Conservation (phyloP, 2,329 filamentous ascomycete species). For the Ascochyta clinopodiicola region DNA sequence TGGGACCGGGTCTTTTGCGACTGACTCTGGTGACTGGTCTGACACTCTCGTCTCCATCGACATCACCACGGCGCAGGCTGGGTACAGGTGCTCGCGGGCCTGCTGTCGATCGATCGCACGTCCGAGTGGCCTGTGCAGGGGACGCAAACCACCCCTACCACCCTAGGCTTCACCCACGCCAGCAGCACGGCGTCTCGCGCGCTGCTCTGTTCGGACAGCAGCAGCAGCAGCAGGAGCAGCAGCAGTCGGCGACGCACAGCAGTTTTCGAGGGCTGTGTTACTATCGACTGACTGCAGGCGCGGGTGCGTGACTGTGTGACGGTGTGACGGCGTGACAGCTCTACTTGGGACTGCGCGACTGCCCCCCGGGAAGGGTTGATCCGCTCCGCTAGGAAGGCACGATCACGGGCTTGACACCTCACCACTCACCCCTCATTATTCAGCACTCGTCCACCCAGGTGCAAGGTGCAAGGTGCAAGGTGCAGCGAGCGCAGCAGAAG, state of each 20-base stretch:
- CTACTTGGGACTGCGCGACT: background rate
- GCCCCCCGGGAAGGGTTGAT: slow-evolving; percentile 27
- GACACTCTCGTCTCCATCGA: slow-evolving; percentile 15
- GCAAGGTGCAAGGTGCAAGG: no score
- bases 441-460: no score
- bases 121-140: slow-evolving; percentile 23
- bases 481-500: background rate
- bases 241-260: slow-evolving; percentile 15
- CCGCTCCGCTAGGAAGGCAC: slow-evolving; percentile 26
- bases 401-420: background rate
- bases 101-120: slow-evolving; percentile 40
- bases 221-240: slow-evolving; percentile 12
- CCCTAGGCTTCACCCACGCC: slow-evolving; percentile 8
- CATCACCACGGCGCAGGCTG: slow-evolving; percentile 26
- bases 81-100: slow-evolving; percentile 32
- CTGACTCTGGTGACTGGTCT: slow-evolving; percentile 17
- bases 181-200: slow-evolving; percentile 13
- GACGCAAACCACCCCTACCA: slow-evolving; percentile 26
- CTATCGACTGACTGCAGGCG: slow-evolving; percentile 20
- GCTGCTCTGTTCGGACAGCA: slow-evolving; percentile 21
- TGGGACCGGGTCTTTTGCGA: slow-evolving; percentile 12
- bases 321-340: no score
- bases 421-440: no score
- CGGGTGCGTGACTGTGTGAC: slow-evolving; percentile 6
- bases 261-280: slow-evolving; percentile 9